Evolutionary conservation across 345 rosid species (phyloP).

Genomic region (Brassica juncea): DNA sequence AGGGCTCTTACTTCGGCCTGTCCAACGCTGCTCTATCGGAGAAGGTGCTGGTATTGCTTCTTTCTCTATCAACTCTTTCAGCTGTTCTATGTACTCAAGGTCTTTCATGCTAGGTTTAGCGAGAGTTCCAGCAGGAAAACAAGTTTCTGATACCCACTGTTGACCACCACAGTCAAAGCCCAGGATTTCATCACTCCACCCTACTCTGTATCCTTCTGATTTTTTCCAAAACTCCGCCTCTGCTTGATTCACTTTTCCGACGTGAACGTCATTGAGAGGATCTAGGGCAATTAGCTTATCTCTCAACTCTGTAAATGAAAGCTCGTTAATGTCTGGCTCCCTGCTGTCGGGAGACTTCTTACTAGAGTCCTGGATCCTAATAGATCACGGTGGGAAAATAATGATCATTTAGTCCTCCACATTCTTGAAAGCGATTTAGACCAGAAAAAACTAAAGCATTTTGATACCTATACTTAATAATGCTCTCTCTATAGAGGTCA

Average conservation of each 20-base stretch:
- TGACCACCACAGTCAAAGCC: slow-evolving; percentile 99
- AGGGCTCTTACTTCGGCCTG: slow-evolving; percentile 75
- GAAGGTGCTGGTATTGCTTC: slow-evolving; percentile 82
- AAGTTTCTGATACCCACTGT: slow-evolving; percentile 97
- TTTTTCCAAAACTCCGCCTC: slow-evolving; percentile 98
- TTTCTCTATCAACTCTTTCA: slow-evolving; percentile 78
- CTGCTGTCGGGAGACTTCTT: slow-evolving; percentile 47
- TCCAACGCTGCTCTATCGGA: slow-evolving; percentile 98
- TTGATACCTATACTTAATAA: slow-evolving; percentile 68
- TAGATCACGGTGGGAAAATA: slow-evolving; percentile 9
- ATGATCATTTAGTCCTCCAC: background rate
- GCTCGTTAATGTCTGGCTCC: slow-evolving; percentile 63
- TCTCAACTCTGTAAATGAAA: slow-evolving; percentile 85
- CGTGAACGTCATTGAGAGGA: slow-evolving; percentile 87
- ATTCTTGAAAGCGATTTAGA: background rate
- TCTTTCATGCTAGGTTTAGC: slow-evolving; percentile 88
- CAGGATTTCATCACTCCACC: slow-evolving; percentile 96
- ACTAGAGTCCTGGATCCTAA: slow-evolving; percentile 52
- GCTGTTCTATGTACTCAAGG: slow-evolving; percentile 81
- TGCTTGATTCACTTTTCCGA: slow-evolving; percentile 72
- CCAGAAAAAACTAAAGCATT: slow-evolving; percentile 1
- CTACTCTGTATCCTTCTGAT: slow-evolving; percentile 93
- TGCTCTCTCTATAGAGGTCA: slow-evolving; percentile 72
- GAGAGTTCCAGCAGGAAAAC: slow-evolving; percentile 93
- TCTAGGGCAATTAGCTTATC: slow-evolving; percentile 88